Evolutionary conservation across 129 eudicot genomes (phyloP).

Genomic region (Centrapalus pauciflorus): DNA sequence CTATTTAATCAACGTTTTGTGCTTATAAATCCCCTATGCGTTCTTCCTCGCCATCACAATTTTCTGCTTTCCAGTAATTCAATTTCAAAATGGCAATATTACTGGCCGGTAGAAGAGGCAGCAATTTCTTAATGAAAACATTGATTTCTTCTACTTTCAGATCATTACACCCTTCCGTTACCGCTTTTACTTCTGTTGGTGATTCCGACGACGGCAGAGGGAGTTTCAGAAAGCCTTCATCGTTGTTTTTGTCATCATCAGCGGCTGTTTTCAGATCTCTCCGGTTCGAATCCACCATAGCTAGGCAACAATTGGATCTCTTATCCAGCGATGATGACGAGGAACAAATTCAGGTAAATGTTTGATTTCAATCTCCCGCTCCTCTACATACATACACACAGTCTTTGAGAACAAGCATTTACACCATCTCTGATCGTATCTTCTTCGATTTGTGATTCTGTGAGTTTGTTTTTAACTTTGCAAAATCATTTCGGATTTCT

Average conservation of each 20-base stretch:
- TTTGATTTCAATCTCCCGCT: neutral
- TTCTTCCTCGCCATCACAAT: too few species aligned
- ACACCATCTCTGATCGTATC: neutral
- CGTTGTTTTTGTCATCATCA: neutral
- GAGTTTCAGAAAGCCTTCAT: neutral
- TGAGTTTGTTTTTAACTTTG: neutral
- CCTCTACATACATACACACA: too few species aligned
- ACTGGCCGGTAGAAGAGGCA: conserved; percentile 9
- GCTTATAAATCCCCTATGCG: too few species aligned
- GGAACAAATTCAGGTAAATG: conserved; percentile 26
- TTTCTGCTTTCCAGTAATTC: too few species aligned
- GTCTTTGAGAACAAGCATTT: too few species aligned
- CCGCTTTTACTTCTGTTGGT: neutral
- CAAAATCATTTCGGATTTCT: too few species aligned
- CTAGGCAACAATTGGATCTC: conserved; percentile 27
- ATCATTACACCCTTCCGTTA: neutral
- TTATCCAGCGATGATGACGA: conserved; percentile 30
- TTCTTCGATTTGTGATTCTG: neutral
- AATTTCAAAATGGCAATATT: conserved; percentile 16
- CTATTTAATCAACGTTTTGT: too few species aligned
- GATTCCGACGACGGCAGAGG: neutral
- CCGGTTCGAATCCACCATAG: conserved; percentile 37
- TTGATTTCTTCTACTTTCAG: neutral
- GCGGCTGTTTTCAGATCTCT: conserved; percentile 11
- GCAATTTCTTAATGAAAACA: neutral